These are phyloP conservation scores for Colletotrichum destructivum DNA, from an alignment of 2,329 filamentous ascomycete species.

Conservation along the genomic window DNA sequence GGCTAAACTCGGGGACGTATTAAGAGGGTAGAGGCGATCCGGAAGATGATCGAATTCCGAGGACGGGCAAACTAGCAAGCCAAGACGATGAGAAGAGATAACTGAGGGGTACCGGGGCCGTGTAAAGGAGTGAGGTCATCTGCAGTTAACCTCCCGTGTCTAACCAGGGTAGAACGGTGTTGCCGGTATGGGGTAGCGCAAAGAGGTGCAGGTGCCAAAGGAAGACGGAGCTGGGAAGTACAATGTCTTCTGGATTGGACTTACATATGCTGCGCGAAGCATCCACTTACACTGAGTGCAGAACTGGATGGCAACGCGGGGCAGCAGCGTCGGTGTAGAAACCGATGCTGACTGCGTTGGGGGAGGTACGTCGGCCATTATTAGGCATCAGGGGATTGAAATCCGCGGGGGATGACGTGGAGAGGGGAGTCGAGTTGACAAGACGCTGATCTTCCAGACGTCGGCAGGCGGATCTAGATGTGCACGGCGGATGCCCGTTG, in stretches of 20 bases:
- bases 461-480: background rate
- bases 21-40: background rate
- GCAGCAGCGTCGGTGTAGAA: slow-evolving; percentile 58
- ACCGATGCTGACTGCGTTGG: background rate
- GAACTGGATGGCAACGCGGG: slow-evolving; percentile 88
- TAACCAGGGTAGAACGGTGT: background rate
- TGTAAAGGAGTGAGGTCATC: slow-evolving; percentile 32
- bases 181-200: background rate
- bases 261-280: slow-evolving; percentile 86
- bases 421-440: background rate
- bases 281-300: slow-evolving; percentile 97
- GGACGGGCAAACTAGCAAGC: background rate
- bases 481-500: background rate
- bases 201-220: background rate
- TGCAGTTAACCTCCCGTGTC: background rate
- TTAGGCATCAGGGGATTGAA: too few species aligned
- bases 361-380: slow-evolving; percentile 22
- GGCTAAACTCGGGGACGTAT: background rate
- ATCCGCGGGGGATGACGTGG: background rate
- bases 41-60: background rate
- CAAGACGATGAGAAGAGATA: slow-evolving; percentile 23
- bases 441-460: background rate
- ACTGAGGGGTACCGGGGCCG: slow-evolving; percentile 1
- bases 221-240: background rate
- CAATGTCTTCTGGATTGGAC: slow-evolving; percentile 46